Evolutionary conservation across 2,329 filamentous ascomycete genomes (phyloP).

Genomic region (Penicillium sp.): DNA sequence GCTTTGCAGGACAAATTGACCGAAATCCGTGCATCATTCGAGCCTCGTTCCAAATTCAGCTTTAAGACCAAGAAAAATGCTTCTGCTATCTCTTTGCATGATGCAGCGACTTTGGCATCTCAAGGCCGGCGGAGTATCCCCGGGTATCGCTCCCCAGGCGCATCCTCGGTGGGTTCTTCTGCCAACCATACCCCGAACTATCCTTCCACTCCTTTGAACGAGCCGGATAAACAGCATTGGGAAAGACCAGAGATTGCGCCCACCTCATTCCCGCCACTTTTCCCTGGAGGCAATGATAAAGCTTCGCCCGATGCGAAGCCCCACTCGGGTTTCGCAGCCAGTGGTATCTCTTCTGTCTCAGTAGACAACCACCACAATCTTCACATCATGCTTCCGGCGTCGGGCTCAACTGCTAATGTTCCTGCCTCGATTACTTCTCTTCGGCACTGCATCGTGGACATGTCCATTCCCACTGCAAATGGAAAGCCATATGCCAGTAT

Average conservation of each 20-base stretch:
- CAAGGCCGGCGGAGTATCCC: constrained; percentile 48
- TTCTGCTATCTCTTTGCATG: constrained; percentile 56
- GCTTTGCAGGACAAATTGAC: constrained; percentile 75
- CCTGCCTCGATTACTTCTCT: constrained; percentile 73
- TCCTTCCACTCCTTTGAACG: constrained; percentile 38
- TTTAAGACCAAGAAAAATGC: constrained; percentile 67
- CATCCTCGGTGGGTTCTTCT: constrained; percentile 44
- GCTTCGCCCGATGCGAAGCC: constrained; percentile 17
- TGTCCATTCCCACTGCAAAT: constrained; percentile 63
- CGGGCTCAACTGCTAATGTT: constrained; percentile 68
- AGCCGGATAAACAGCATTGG: constrained; percentile 33
- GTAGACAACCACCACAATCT: constrained; percentile 67
- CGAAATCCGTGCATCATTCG: constrained; percentile 64
- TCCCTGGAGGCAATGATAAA: constrained; percentile 21
- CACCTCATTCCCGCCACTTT: constrained; percentile 33
- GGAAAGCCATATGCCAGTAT: constrained; percentile 69
- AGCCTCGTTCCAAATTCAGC: constrained; percentile 77
- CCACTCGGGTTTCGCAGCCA: constrained; percentile 58
- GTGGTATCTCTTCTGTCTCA: constrained; percentile 54
- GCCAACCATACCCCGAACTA: constrained; percentile 36
- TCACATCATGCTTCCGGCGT: constrained; percentile 74
- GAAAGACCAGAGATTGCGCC: constrained; percentile 38
- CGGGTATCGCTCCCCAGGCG: constrained; percentile 42
- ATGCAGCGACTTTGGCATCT: constrained; percentile 56
- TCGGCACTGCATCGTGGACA: constrained; percentile 72